Evolutionary conservation across 805 yeast genomes (phyloP), one percentile per base, ranked within the genome.

Genomic region (Nakazawaea holstii): DNA sequence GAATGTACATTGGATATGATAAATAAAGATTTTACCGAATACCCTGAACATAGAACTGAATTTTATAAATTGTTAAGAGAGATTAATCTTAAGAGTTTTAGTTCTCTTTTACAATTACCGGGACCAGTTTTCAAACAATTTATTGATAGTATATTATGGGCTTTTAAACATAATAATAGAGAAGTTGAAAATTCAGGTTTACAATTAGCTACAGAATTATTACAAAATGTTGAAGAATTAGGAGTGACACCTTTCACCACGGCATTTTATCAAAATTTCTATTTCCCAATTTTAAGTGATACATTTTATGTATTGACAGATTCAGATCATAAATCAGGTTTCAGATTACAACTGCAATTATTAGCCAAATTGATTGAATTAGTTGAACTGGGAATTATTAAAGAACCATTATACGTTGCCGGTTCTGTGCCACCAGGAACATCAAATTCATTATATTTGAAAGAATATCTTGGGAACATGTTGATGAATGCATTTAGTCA

Each of bases 271-370:
- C 82, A 84, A 62, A 89, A 83, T 61, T 94, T 85, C 63, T 91
- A 86, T 65, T 86, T 89, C 74, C 84, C 88, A 44, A 89, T 94
- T 49, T 76, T 94, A 52, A 82, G 94, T 49, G 99, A 94, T 64
- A 86, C 95, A 1, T 94, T 94, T 63, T 87, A 79, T 59, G 98
- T 94, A 30, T 75, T 94, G 49, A 94, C 99, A 2, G 98, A 94
- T 65, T 84, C 97, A 8, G 99, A 94, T 66, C 99, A 94, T 67
- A 92, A 94, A 69, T 88, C 98, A 27, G 98, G 98, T 1, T 94
- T 94, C 72, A 79, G 84, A 52, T 77, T 82, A 55, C 99, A 94
- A 69, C 76, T 95, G 7, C 85, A 86, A 59, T 73, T 95, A 53
- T 75, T 94, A 57, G 84, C 95, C 49, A 86, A 82, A 62, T 75